Conservation (phyloP, 495 filamentous ascomycete genomes). For the Platismatia glauca region DNA sequence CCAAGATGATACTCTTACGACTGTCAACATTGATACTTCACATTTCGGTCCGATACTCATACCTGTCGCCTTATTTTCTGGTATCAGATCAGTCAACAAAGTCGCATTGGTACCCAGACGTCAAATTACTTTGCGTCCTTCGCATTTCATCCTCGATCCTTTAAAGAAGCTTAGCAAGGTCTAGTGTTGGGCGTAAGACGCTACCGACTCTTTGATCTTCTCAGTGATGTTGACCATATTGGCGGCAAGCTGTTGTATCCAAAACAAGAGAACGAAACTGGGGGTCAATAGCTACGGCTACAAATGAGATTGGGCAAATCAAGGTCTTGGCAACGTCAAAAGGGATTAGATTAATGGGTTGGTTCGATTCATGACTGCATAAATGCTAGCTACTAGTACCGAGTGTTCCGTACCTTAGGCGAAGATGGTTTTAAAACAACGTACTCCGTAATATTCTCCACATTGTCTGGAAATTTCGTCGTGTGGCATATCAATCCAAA, state of each 20-base stretch:
- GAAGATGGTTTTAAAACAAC: too few relatives aligned
- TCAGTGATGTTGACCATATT: conserved; percentile 99
- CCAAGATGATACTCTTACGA: conserved; percentile 88
- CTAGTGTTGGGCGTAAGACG: background rate
- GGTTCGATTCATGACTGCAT: too few relatives aligned
- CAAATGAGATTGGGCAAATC: background rate
- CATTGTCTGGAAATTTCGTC: background rate
- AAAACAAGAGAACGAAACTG: background rate
- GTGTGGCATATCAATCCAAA: background rate
- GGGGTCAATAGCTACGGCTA: background rate
- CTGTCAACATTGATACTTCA: background rate
- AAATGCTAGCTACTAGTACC: too few relatives aligned
- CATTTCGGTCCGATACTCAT: conserved; percentile 23
- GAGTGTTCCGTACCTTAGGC: too few relatives aligned
- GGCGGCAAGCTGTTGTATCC: conserved; percentile 21
- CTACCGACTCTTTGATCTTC: conserved; percentile 91
- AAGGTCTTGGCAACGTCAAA: background rate
- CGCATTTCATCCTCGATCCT: conserved; percentile 99
- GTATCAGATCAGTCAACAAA: conserved; percentile 31
- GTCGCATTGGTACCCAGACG: conserved; percentile 9
- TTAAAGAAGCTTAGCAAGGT: conserved; percentile 15
- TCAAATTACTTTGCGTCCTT: conserved; percentile 79
- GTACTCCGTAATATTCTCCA: too few relatives aligned
- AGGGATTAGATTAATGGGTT: too few relatives aligned
- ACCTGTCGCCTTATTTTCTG: conserved; percentile 99